phyloP scores from a whole-genome alignment of 495 filamentous ascomycete genomes.

The Geoglossum glabrum region DNA sequence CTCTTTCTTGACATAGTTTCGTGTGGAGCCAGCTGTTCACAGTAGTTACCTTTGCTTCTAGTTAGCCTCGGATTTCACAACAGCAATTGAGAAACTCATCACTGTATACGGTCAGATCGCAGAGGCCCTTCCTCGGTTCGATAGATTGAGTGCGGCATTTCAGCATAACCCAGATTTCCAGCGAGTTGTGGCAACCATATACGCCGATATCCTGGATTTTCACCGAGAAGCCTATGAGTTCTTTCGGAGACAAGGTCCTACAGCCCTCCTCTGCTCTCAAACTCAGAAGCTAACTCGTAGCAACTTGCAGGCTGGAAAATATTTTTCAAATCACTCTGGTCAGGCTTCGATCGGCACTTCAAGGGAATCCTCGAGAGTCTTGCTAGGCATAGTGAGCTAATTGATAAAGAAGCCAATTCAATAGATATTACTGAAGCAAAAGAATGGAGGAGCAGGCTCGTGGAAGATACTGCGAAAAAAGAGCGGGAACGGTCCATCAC shows the following conservation, averaged over 20 bases:
- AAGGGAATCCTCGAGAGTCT: slow-evolving; percentile 21
- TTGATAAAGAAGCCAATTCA: slow-evolving; percentile 19
- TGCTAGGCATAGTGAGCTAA: slow-evolving; percentile 16
- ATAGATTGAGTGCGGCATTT: slow-evolving; percentile 15
- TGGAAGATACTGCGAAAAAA: slow-evolving; percentile 1
- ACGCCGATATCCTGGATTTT: slow-evolving; percentile 24
- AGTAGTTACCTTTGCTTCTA: background rate
- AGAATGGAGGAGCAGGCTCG: slow-evolving; percentile 6
- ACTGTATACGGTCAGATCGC: slow-evolving; percentile 22
- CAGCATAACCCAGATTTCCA: slow-evolving; percentile 18
- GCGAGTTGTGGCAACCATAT: slow-evolving; percentile 21
- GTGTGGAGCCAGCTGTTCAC: background rate
- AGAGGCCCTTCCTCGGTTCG: slow-evolving; percentile 20
- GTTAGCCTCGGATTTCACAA: background rate
- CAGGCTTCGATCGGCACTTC: slow-evolving; percentile 21
- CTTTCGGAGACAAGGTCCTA: slow-evolving; percentile 16
- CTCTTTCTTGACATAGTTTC: background rate
- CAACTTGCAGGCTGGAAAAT: slow-evolving; percentile 22
- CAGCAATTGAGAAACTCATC: slow-evolving; percentile 22
- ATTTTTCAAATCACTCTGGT: slow-evolving; percentile 24
- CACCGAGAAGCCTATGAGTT: slow-evolving; percentile 27
- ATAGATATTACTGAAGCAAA: slow-evolving; percentile 14
- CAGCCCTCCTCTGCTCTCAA: background rate
- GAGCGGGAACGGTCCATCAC: slow-evolving; percentile 2
- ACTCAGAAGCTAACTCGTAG: background rate